phyloP scores from a whole-genome alignment of 2,329 filamentous ascomycete genomes.

The Simplicillium aogashimaense region DNA sequence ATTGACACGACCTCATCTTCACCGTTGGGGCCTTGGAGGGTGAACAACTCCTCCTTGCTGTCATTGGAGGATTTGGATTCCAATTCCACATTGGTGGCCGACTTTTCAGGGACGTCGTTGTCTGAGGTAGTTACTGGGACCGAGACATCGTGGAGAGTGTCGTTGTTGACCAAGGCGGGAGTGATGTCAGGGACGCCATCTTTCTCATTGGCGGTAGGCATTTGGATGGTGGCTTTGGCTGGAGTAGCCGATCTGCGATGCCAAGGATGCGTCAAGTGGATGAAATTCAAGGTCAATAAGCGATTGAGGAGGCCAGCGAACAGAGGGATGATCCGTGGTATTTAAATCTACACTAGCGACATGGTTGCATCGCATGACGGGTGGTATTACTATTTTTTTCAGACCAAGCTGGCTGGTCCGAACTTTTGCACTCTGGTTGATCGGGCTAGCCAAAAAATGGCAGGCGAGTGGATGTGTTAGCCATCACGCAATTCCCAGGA shows the following conservation, averaged over 20 bases:
- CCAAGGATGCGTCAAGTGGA: too few species aligned
- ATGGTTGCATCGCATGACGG: too few species aligned
- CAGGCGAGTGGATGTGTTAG: not conserved
- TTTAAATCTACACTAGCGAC: too few species aligned
- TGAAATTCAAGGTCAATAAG: too few species aligned
- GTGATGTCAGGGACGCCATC: not conserved
- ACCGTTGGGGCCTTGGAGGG: constrained; percentile 3
- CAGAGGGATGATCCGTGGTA: too few species aligned
- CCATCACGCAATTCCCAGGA: not conserved
- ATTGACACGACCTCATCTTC: constrained; percentile 23
- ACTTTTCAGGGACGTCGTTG: not conserved
- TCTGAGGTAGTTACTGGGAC: constrained; percentile 1
- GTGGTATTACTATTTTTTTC: too few species aligned
- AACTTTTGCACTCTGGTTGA: not conserved
- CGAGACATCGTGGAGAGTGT: constrained; percentile 1
- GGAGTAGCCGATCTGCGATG: too few species aligned
- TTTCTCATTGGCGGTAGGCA: too few species aligned
- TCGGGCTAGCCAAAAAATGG: constrained; percentile 3
- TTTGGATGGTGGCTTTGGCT: too few species aligned
- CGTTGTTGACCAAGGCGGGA: not conserved
- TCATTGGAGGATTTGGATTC: constrained; percentile 3
- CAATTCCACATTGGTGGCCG: constrained; percentile 2
- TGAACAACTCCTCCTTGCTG: not conserved
- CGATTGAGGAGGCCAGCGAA: too few species aligned
- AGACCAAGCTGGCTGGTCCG: too few species aligned